Evolutionary conservation across 2,329 filamentous ascomycete genomes (phyloP).

Genomic region (Colletotrichum lentis): DNA sequence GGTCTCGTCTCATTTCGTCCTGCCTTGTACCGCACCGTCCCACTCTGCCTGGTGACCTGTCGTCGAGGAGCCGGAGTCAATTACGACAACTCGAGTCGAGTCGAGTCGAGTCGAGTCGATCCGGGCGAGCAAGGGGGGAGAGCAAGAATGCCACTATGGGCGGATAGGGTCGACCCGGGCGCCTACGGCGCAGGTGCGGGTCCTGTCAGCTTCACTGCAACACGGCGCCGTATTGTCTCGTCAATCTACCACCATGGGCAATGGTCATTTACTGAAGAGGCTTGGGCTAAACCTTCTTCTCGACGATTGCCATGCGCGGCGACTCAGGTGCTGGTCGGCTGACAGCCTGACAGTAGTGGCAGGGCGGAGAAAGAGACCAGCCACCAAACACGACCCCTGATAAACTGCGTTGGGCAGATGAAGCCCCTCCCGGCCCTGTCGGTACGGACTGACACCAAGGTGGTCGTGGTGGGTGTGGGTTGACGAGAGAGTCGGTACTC

Average conservation of each 20-base stretch:
- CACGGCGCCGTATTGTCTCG: not conserved
- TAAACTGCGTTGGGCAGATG: not conserved
- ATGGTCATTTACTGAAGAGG: slow-evolving; percentile 14
- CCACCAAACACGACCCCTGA: not conserved
- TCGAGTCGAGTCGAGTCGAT: not conserved
- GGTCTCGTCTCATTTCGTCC: not conserved
- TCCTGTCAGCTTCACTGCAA: not conserved
- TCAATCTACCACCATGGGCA: not conserved
- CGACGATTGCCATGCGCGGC: slow-evolving; percentile 14
- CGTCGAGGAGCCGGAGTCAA: slow-evolving; percentile 4
- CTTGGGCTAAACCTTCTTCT: slow-evolving; percentile 31
- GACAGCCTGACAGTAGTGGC: slow-evolving; percentile 14
- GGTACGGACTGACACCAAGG: not conserved
- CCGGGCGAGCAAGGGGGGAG: not conserved
- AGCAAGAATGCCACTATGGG: slow-evolving; percentile 7
- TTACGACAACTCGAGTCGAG: not conserved
- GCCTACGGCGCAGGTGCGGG: slow-evolving; percentile 3
- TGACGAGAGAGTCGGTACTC: not conserved
- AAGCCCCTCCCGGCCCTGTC: slow-evolving; percentile 12
- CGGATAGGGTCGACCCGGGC: not conserved
- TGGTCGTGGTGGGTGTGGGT: slow-evolving; percentile 11
- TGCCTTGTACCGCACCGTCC: not conserved
- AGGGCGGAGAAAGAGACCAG: not conserved
- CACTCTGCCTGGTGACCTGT: slow-evolving; percentile 8
- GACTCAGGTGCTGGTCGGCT: slow-evolving; percentile 30